These are phyloP conservation scores for Ophiostoma fasciatum DNA, from an alignment of 2,329 filamentous ascomycete species.

Conservation along the genomic window DNA sequence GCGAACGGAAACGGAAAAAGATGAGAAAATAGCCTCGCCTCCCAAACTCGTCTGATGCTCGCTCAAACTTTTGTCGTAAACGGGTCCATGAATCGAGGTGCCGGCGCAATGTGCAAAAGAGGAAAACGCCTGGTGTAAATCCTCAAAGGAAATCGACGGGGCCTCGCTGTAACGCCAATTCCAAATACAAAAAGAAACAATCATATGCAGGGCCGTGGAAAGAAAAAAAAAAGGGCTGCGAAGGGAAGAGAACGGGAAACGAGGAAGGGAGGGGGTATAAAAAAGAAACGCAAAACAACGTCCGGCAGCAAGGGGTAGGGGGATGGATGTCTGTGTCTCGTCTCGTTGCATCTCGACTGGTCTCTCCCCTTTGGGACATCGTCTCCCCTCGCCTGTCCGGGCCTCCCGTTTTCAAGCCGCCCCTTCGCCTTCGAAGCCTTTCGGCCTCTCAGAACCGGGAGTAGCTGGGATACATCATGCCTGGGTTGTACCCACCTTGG, in stretches of 20 bases:
- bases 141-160: background rate
- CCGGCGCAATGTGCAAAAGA: too few species aligned
- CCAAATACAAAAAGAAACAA: background rate
- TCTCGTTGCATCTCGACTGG: too few species aligned
- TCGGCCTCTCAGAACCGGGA: slow-evolving; percentile 46
- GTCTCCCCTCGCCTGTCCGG: too few species aligned
- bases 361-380: too few species aligned
- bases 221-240: slow-evolving; percentile 2
- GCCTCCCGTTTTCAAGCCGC: too few species aligned
- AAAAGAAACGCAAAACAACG: background rate
- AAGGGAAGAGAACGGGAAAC: too few species aligned
- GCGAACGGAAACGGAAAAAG: too few species aligned
- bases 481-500: slow-evolving; percentile 90
- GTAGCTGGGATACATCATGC: slow-evolving; percentile 69
- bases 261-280: background rate
- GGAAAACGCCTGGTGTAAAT: slow-evolving; percentile 4
- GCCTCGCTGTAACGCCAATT: slow-evolving; percentile 4
- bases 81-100: too few species aligned
- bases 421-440: slow-evolving; percentile 4
- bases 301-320: too few species aligned
- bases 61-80: slow-evolving; percentile 1
- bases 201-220: background rate
- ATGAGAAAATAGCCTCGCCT: background rate
- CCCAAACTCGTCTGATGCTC: slow-evolving; percentile 1
- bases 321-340: too few species aligned